phyloP scores from a whole-genome alignment of 2,329 filamentous ascomycete genomes.

The Diaporthe caulivora region DNA sequence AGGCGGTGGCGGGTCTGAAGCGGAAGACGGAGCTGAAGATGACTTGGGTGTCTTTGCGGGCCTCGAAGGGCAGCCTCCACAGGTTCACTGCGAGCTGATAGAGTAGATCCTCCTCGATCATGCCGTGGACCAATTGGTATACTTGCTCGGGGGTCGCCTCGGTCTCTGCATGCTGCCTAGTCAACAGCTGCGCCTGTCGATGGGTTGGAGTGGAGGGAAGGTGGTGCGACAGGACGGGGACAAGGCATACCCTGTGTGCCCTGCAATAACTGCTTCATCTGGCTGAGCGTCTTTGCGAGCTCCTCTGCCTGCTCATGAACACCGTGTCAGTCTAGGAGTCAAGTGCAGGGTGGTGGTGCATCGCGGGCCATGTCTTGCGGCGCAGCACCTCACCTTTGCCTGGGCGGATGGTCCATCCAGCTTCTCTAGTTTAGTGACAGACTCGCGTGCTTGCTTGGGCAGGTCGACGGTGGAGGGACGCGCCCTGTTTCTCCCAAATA shows the following conservation, averaged over 20 bases:
- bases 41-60: slow-evolving; percentile 93
- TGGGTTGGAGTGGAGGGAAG: background rate
- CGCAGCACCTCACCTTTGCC: slow-evolving; percentile 52
- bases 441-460: slow-evolving; percentile 67
- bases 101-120: slow-evolving; percentile 91
- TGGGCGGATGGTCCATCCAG: slow-evolving; percentile 58
- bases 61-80: slow-evolving; percentile 91
- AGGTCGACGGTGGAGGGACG: slow-evolving; percentile 65
- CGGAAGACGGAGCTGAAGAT: slow-evolving; percentile 96
- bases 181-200: slow-evolving; percentile 18
- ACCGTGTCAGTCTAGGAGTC: slow-evolving; percentile 32
- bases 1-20: slow-evolving; percentile 79
- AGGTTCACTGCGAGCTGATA: slow-evolving; percentile 86
- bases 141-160: slow-evolving; percentile 91
- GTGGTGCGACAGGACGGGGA: background rate
- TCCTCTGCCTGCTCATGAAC: slow-evolving; percentile 79
- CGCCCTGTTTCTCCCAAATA: slow-evolving; percentile 66
- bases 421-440: slow-evolving; percentile 61
- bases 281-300: slow-evolving; percentile 83
- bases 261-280: slow-evolving; percentile 95
- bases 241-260: slow-evolving; percentile 81
- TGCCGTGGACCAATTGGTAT: slow-evolving; percentile 83
- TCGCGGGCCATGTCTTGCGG: background rate
- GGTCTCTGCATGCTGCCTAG: slow-evolving; percentile 68
- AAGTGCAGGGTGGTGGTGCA: slow-evolving; percentile 2